Evolutionary conservation across 2,329 filamentous ascomycete species (phyloP).

Genomic region (Paecilomyces sp.): DNA sequence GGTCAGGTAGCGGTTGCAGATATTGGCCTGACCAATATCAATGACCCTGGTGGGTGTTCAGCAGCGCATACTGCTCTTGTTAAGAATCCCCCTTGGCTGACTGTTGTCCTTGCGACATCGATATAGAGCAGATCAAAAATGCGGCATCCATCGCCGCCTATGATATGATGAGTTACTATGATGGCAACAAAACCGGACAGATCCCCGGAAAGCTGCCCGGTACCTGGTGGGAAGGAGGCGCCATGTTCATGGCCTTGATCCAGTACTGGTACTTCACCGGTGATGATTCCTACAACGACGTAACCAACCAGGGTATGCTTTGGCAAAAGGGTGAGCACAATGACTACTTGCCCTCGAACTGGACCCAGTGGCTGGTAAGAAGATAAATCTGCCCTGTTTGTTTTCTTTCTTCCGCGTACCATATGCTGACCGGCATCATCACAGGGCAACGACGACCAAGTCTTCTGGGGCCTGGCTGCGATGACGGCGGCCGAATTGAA

Average conservation of each 20-base stretch:
- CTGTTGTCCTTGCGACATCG: not conserved
- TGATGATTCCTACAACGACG: constrained; percentile 62
- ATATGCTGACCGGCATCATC: not conserved
- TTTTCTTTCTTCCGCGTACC: not conserved
- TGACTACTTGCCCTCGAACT: constrained; percentile 67
- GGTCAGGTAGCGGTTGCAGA: not conserved
- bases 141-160: constrained; percentile 28
- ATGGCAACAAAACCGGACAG: constrained; percentile 27
- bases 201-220: constrained; percentile 34
- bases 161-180: constrained; percentile 33
- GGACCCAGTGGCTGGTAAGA: constrained; percentile 33
- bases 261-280: constrained; percentile 83
- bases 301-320: constrained; percentile 61
- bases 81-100: not conserved
- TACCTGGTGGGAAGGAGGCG: constrained; percentile 62
- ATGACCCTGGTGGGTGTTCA: not conserved
- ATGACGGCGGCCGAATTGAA: constrained; percentile 72
- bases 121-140: constrained; percentile 20
- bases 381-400: not conserved
- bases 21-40: not conserved
- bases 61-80: not conserved
- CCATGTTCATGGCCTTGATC: constrained; percentile 62
- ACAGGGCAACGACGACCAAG: constrained; percentile 51
- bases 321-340: constrained; percentile 65
- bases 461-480: constrained; percentile 79